Percentiles rank a stretch among this genome's conserved stretches.
Evolutionary conservation across 352 stramenopile species (phyloP).

Genomic region (Phytophthora ohioensis): DNA sequence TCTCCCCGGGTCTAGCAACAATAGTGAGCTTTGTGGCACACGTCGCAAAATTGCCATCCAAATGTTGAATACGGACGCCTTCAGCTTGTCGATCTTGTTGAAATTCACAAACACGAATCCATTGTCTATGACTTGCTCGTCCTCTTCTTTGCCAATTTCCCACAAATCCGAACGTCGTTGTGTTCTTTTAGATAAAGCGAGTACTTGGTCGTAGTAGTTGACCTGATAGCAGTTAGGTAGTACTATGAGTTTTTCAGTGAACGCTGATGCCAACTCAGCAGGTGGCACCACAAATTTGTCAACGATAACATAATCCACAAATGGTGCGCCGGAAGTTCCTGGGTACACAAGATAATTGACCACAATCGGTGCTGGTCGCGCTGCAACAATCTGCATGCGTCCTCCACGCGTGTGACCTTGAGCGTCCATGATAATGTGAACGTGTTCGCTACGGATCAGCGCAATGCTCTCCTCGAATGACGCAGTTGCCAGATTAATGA

Average conservation of each 20-base stretch:
- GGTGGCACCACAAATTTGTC: slow-evolving; percentile 65
- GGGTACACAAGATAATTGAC: slow-evolving; percentile 90
- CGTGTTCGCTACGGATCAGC: slow-evolving; percentile 39
- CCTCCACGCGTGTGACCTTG: slow-evolving; percentile 78
- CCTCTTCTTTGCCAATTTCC: slow-evolving; percentile 4
- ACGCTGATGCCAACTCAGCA: slow-evolving; percentile 48
- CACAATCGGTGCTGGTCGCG: slow-evolving; percentile 63
- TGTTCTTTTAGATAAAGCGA: slow-evolving; percentile 18
- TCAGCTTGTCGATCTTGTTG: slow-evolving; percentile 91
- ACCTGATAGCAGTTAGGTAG: slow-evolving; percentile 84
- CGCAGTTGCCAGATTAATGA: slow-evolving; percentile 54
- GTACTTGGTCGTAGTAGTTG: slow-evolving; percentile 65
- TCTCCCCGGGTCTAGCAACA: slow-evolving; percentile 61
- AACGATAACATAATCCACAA: slow-evolving; percentile 81
- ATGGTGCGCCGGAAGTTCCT: slow-evolving; percentile 75
- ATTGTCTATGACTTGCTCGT: slow-evolving; percentile 7
- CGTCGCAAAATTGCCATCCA: slow-evolving; percentile 80
- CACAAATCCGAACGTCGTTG: slow-evolving; percentile 35
- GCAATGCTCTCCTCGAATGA: slow-evolving; percentile 53
- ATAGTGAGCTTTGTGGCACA: slow-evolving; percentile 61
- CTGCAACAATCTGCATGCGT: slow-evolving; percentile 61
- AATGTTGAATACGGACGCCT: slow-evolving; percentile 65
- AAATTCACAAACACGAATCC: slow-evolving; percentile 85
- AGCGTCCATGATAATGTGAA: slow-evolving; percentile 84
- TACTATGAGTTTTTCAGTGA: slow-evolving; percentile 79